These are phyloP conservation scores for Thalassiosira profunda DNA, from an alignment of 108 stramenopile genomes.

Conservation along the genomic window DNA sequence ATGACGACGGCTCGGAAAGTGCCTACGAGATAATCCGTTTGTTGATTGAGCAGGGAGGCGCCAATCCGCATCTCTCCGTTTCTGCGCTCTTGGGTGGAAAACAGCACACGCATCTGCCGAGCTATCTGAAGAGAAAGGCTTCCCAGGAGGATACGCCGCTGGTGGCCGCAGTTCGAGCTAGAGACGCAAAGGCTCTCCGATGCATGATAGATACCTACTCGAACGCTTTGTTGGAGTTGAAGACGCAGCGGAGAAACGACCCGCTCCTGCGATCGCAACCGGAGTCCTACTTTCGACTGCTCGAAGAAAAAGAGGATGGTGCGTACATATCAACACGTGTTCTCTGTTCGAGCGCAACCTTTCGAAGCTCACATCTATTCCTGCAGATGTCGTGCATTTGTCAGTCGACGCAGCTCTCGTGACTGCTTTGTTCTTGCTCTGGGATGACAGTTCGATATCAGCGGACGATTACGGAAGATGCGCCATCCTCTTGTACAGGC, in stretches of 20 bases:
- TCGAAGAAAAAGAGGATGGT: constrained; percentile 52
- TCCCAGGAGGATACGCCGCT: constrained; percentile 27
- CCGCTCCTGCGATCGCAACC: constrained; percentile 66
- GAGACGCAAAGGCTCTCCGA: constrained; percentile 17
- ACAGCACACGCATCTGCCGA: not conserved
- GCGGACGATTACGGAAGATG: constrained; percentile 2
- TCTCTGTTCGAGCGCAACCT: no score
- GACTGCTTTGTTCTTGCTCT: constrained; percentile 27
- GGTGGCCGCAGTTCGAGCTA: constrained; percentile 10
- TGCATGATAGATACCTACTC: constrained; percentile 34
- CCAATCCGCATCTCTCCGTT: constrained; percentile 26
- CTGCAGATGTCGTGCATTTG: constrained; percentile 26
- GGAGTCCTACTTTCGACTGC: constrained; percentile 57
- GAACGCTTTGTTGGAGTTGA: not conserved
- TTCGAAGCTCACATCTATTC: no score
- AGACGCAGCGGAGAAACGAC: constrained; percentile 54
- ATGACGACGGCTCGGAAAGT: not conserved
- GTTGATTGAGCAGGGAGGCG: constrained; percentile 20
- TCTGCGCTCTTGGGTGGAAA: not conserved
- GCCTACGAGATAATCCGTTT: constrained; percentile 26
- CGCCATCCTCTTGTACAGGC: constrained; percentile 22
- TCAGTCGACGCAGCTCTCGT: constrained; percentile 42
- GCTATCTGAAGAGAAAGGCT: no score
- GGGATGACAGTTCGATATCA: not conserved
- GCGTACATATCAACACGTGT: no score